Evolutionary conservation across 2,329 filamentous ascomycete species (phyloP).

Genomic region (Colletotrichum costaricense): DNA sequence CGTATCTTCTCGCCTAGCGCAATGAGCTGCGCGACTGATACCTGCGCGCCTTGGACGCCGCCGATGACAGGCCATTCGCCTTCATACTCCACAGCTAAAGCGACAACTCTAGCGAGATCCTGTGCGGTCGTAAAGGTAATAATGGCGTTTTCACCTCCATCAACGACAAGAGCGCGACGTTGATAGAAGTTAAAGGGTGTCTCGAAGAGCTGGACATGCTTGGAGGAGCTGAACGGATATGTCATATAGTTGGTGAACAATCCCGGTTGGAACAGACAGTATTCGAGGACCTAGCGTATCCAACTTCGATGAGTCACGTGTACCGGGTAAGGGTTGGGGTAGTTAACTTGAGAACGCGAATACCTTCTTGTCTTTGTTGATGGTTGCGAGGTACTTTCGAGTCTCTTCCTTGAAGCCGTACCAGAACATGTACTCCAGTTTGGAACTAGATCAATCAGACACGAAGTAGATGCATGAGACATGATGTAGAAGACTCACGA

Average conservation of each 20-base stretch:
- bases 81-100: conserved; percentile 54
- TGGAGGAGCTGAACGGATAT: conserved; percentile 58
- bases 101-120: conserved; percentile 55
- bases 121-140: conserved; percentile 57
- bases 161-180: conserved; percentile 53
- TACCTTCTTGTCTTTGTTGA: conserved; percentile 61
- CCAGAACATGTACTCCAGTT: conserved; percentile 53
- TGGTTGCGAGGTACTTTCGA: conserved; percentile 59
- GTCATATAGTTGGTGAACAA: conserved; percentile 67
- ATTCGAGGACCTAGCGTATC: conserved; percentile 61
- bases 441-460: not conserved
- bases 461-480: not conserved
- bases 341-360: not conserved
- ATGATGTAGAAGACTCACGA: conserved; percentile 43
- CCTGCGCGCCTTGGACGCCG: conserved; percentile 52
- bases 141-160: conserved; percentile 52
- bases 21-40: conserved; percentile 51
- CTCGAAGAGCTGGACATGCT: conserved; percentile 54
- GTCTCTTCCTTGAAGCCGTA: conserved; percentile 63
- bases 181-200: conserved; percentile 52
- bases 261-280: conserved; percentile 66
- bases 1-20: conserved; percentile 53
- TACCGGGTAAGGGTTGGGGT: not conserved
- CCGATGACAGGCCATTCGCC: conserved; percentile 55
- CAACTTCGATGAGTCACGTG: not conserved